Evolutionary conservation across 2,329 filamentous ascomycete species (phyloP).

Genomic region (Camillea tinctor): DNA sequence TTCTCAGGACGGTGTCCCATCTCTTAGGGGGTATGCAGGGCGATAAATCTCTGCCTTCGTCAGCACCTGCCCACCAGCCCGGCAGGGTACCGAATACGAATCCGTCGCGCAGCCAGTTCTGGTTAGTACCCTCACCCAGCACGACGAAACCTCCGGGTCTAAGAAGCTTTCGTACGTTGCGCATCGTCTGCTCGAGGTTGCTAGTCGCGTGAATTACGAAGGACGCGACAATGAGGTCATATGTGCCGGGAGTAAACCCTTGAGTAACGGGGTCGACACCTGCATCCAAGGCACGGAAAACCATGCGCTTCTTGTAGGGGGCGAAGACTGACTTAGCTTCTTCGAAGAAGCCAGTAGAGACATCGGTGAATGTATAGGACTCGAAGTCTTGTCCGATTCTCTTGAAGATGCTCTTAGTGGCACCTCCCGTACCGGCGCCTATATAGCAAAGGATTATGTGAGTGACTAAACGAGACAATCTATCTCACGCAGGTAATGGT

Average conservation of each 20-base stretch:
- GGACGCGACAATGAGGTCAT: not conserved
- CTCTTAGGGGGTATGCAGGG: conserved; percentile 11
- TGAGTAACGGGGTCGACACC: not conserved
- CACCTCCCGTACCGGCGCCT: conserved; percentile 2
- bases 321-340: not conserved
- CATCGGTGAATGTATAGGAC: not conserved
- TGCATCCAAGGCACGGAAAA: not conserved
- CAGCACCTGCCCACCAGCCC: conserved; percentile 36
- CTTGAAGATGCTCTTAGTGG: conserved; percentile 7
- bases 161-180: not conserved
- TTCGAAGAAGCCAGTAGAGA: not conserved
- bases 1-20: conserved; percentile 20
- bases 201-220: not conserved
- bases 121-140: not conserved
- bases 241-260: not conserved
- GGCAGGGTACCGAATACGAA: conserved; percentile 34
- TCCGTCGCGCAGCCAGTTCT: not conserved
- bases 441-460: no score
- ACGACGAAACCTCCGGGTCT: not conserved
- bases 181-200: not conserved
- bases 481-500: no score
- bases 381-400: not conserved
- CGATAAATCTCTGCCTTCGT: conserved; percentile 19
- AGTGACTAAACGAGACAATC: no score
- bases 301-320: not conserved